These are phyloP conservation scores for Ambrosia artemisiifolia DNA, from an alignment of 129 eudicot genomes.

Conservation along the genomic window DNA sequence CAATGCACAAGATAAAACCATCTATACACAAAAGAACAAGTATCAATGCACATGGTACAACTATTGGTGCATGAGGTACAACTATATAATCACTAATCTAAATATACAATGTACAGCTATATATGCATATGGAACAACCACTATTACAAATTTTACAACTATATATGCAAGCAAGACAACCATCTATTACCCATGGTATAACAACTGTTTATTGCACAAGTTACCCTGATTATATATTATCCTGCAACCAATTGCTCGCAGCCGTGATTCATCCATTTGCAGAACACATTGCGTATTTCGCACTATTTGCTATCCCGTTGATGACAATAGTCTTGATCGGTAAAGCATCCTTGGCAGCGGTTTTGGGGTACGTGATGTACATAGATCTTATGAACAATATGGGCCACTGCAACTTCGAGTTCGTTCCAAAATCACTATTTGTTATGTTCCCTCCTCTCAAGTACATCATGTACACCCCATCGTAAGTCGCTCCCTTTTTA, in stretches of 20 bases:
- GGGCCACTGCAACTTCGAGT: constrained; percentile 82
- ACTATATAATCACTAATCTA: too few species aligned
- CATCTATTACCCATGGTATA: neutral
- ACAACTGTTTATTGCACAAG: neutral
- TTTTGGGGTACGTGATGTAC: constrained; percentile 38
- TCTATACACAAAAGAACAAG: too few species aligned
- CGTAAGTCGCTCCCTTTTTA: constrained; percentile 42
- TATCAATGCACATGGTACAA: too few species aligned
- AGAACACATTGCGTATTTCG: constrained; percentile 55
- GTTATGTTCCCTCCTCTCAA: constrained; percentile 58
- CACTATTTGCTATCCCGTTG: constrained; percentile 56
- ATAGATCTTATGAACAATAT: constrained; percentile 69
- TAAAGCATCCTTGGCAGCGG: constrained; percentile 29
- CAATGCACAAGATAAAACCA: too few species aligned
- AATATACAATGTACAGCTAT: too few species aligned
- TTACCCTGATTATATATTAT: neutral
- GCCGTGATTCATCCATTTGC: constrained; percentile 82
- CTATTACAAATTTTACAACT: too few species aligned
- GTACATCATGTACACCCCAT: constrained; percentile 71
- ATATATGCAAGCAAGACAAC: too few species aligned
- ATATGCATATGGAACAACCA: too few species aligned
- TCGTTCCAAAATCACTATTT: constrained; percentile 44
- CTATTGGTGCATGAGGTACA: too few species aligned
- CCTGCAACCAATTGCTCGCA: constrained; percentile 23
- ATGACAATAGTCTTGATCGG: constrained; percentile 29